A percentile compares a stretch with the other conserved stretches of the same genome.
These are phyloP conservation scores for Ustilago esculenta DNA, from an alignment of 1,284 basidiomycete genomes.

Conservation along the genomic window DNA sequence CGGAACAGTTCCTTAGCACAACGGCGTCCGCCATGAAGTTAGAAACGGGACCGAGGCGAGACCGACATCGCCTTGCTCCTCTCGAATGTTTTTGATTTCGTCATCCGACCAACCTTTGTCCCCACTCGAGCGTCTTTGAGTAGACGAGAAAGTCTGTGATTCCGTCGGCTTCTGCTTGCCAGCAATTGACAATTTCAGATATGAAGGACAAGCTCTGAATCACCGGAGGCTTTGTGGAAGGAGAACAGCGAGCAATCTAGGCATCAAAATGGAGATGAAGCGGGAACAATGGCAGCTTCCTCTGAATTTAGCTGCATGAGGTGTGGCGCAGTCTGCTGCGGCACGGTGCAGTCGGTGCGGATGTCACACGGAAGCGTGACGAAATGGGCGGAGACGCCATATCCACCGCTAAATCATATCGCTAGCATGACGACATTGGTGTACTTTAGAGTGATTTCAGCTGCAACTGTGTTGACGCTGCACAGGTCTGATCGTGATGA, in stretches of 20 bases:
- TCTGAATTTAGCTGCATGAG: not conserved
- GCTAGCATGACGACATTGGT: too few relatives aligned
- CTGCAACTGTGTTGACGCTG: too few relatives aligned
- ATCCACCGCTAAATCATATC: too few relatives aligned
- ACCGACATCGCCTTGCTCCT: conserved; percentile 3
- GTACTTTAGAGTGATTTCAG: too few relatives aligned
- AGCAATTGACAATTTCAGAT: not conserved
- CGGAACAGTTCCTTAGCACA: not conserved
- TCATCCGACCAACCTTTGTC: conserved; percentile 1
- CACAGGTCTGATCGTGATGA: too few relatives aligned
- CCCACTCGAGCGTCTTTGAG: conserved; percentile 2
- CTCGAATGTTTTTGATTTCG: not conserved
- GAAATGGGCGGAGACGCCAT: too few relatives aligned
- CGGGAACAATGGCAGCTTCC: not conserved
- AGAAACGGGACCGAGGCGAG: conserved; percentile 1
- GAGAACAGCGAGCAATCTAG: not conserved
- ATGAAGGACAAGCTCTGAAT: not conserved
- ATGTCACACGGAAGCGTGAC: too few relatives aligned
- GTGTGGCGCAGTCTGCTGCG: conserved; percentile 3
- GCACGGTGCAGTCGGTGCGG: not conserved
- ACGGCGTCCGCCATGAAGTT: not conserved
- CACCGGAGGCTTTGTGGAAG: too few relatives aligned
- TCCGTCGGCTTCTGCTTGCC: conserved; percentile 22
- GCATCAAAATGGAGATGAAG: not conserved
- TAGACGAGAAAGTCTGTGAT: not conserved